Conservation (phyloP, 2,329 filamentous ascomycete species). For the Aspergillus ustus region DNA sequence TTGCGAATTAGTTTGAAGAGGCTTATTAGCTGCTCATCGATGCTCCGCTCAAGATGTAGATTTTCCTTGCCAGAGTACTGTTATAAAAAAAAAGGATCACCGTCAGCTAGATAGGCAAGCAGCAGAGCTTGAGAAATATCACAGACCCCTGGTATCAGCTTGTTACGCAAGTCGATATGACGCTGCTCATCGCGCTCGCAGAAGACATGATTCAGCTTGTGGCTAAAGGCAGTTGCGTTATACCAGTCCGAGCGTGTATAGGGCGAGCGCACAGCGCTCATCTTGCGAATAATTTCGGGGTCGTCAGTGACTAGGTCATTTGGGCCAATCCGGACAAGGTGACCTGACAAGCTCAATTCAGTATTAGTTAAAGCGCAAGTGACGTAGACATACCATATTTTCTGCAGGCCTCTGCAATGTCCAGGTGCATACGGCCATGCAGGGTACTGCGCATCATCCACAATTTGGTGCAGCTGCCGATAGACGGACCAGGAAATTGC, state of each 20-base stretch:
- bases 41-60: neutral
- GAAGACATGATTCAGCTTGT: constrained; percentile 1
- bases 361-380: neutral
- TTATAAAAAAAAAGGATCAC: neutral
- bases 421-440: constrained; percentile 4
- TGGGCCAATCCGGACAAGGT: neutral
- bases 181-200: constrained; percentile 1
- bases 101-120: neutral
- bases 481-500: neutral
- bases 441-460: constrained; percentile 5
- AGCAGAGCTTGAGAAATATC: neutral
- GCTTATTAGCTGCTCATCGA: neutral
- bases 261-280: neutral
- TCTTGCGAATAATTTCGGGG: constrained; percentile 3
- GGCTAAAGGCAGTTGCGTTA: neutral
- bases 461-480: neutral
- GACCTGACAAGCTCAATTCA: neutral
- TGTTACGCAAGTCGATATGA: neutral
- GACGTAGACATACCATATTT: neutral
- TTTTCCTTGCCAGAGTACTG: constrained; percentile 2
- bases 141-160: neutral
- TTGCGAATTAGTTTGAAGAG: neutral
- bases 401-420: neutral
- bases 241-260: constrained; percentile 4
- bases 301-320: constrained; percentile 1